A percentile compares a stretch with the other conserved stretches of the same genome.
Conservation (phyloP, 2,329 filamentous ascomycete species). For the Aspergillus novoparasiticus region DNA sequence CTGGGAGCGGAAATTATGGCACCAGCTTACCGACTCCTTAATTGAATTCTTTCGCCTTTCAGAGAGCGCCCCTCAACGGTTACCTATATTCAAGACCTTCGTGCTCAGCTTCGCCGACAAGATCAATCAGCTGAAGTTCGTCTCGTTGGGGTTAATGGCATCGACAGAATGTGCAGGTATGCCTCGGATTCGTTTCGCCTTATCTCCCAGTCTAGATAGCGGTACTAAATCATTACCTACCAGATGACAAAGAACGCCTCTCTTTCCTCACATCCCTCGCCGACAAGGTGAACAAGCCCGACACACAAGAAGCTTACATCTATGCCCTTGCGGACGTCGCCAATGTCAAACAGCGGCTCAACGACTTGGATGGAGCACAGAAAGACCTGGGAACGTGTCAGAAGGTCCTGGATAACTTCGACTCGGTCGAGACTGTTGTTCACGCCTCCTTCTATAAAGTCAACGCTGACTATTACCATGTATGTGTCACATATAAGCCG, state of each 20-base stretch:
- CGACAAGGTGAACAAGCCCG: constrained; percentile 85
- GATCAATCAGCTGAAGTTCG: constrained; percentile 98
- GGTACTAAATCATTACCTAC: constrained; percentile 13
- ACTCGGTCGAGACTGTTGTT: constrained; percentile 92
- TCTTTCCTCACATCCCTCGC: constrained; percentile 80
- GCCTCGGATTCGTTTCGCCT: not conserved
- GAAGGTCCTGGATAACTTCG: constrained; percentile 84
- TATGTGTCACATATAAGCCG: constrained; percentile 28
- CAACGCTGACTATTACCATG: constrained; percentile 93
- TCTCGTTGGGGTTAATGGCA: constrained; percentile 84
- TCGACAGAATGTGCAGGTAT: constrained; percentile 70
- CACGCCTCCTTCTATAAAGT: constrained; percentile 96
- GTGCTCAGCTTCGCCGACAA: constrained; percentile 95
- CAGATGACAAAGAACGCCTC: constrained; percentile 85
- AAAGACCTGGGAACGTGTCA: constrained; percentile 87
- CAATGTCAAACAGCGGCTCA: constrained; percentile 78
- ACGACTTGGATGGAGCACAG: constrained; percentile 78
- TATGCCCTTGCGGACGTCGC: constrained; percentile 91
- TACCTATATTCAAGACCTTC: constrained; percentile 91
- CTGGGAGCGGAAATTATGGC: constrained; percentile 99
- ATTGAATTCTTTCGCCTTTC: constrained; percentile 84
- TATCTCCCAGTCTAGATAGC: not conserved
- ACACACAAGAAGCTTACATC: constrained; percentile 92
- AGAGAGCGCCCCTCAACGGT: constrained; percentile 78
- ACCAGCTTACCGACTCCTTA: constrained; percentile 90